Evolutionary conservation across 169 alveolate species (phyloP).

Genomic region (Babesia divergens): DNA sequence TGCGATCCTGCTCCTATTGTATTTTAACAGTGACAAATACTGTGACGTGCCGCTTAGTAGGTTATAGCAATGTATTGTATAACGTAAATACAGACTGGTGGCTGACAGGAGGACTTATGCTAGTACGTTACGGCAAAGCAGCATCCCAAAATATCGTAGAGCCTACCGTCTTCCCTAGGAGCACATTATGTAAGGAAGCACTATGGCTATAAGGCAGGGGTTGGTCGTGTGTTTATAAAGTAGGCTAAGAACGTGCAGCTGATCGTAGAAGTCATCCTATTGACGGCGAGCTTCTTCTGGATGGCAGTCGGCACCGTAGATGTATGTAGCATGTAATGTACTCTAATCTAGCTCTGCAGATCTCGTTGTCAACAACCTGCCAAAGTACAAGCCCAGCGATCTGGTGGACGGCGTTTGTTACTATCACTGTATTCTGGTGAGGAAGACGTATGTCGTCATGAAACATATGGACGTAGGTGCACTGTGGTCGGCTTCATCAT

Average conservation of each 20-base stretch:
- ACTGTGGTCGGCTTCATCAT: conserved; percentile 63
- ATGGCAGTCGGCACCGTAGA: conserved; percentile 64
- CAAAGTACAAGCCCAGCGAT: conserved; percentile 52
- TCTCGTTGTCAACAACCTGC: conserved; percentile 62
- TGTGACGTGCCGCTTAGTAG: conserved; percentile 62
- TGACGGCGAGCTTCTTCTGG: conserved; percentile 60
- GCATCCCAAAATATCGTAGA: conserved; percentile 4
- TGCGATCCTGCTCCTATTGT: conserved; percentile 16
- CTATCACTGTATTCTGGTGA: conserved; percentile 60
- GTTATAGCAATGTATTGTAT: neutral
- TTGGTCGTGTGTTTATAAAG: neutral
- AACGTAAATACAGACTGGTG: conserved; percentile 29
- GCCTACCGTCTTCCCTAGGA: conserved; percentile 61
- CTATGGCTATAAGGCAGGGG: conserved; percentile 41
- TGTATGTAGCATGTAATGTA: neutral
- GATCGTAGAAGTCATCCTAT: conserved; percentile 45
- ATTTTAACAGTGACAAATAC: conserved; percentile 21
- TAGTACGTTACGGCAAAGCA: conserved; percentile 9
- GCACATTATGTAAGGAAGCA: conserved; percentile 27
- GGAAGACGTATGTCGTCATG: neutral
- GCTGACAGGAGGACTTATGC: conserved; percentile 43
- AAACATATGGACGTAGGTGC: conserved; percentile 37
- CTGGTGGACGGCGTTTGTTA: conserved; percentile 64
- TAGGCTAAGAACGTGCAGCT: conserved; percentile 6
- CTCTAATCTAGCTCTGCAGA: neutral